Conservation (phyloP, 768 basidiomycete species). For the Termitomyces sp. region DNA sequence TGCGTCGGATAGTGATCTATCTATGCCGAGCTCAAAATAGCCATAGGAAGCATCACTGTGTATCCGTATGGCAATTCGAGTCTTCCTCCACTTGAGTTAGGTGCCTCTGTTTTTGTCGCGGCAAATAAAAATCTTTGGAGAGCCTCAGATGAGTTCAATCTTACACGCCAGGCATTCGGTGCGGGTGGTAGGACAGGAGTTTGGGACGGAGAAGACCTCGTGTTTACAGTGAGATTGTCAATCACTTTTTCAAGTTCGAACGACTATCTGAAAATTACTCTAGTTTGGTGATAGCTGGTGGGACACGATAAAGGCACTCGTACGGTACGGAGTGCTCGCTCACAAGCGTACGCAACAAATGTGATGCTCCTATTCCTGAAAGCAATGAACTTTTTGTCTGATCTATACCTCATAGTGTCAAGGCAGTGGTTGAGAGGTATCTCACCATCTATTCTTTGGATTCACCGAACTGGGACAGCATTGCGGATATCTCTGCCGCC, state of each 20-base stretch:
- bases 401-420: constrained; percentile 36
- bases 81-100: constrained; percentile 70
- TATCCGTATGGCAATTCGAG: constrained; percentile 62
- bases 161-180: constrained; percentile 45
- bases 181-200: constrained; percentile 56
- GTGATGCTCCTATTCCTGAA: constrained; percentile 22
- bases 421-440: constrained; percentile 46
- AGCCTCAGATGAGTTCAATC: constrained; percentile 76
- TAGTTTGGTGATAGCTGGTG: constrained; percentile 58
- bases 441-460: constrained; percentile 47
- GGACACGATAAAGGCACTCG: constrained; percentile 68
- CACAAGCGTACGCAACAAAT: constrained; percentile 51
- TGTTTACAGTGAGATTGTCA: constrained; percentile 46
- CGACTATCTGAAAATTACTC: not conserved
- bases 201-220: constrained; percentile 78
- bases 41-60: constrained; percentile 69
- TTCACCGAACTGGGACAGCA: constrained; percentile 57
- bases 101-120: constrained; percentile 82
- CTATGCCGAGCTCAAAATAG: not conserved
- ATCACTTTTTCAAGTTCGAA: not conserved
- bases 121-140: constrained; percentile 68
- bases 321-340: constrained; percentile 69
- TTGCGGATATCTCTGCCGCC: constrained; percentile 48
- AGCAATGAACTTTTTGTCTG: not conserved
- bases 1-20: constrained; percentile 36